Percentiles rank a stretch among this genome's conserved stretches.
Conservation (phyloP, 2,329 filamentous ascomycete species). For the Aspergillaceae sp. region DNA sequence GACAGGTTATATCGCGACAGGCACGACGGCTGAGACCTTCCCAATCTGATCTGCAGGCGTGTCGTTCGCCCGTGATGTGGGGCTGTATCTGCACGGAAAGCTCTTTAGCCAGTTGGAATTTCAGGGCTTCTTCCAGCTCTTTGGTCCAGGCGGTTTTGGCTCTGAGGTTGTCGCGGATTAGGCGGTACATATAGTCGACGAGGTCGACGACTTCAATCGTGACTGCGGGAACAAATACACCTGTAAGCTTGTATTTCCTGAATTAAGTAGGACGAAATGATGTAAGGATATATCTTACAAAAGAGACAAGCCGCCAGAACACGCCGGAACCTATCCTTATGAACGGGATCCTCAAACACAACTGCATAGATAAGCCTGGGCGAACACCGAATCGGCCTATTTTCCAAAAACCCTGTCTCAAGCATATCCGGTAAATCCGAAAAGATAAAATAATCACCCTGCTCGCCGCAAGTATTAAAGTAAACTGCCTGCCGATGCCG, state of each 20-base stretch:
- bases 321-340: constrained; percentile 28
- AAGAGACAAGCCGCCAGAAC: constrained; percentile 25
- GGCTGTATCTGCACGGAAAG: constrained; percentile 11
- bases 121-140: constrained; percentile 14
- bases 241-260: neutral
- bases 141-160: constrained; percentile 6
- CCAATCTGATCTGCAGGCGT: constrained; percentile 29
- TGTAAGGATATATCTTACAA: constrained; percentile 10
- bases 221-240: constrained; percentile 7
- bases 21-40: constrained; percentile 15
- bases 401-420: constrained; percentile 5
- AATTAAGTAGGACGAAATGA: neutral
- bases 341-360: constrained; percentile 14
- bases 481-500: constrained; percentile 28
- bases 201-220: constrained; percentile 18
- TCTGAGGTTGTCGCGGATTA: constrained; percentile 26
- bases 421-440: constrained; percentile 16
- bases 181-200: constrained; percentile 24
- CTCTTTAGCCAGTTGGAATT: constrained; percentile 19
- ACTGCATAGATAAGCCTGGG: constrained; percentile 12
- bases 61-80: constrained; percentile 12
- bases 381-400: constrained; percentile 15
- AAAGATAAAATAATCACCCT: constrained; percentile 32
- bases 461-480: constrained; percentile 15
- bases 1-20: constrained; percentile 19